Conservation (phyloP, 2,329 filamentous ascomycete genomes). For the Fusarium bulbicola region DNA sequence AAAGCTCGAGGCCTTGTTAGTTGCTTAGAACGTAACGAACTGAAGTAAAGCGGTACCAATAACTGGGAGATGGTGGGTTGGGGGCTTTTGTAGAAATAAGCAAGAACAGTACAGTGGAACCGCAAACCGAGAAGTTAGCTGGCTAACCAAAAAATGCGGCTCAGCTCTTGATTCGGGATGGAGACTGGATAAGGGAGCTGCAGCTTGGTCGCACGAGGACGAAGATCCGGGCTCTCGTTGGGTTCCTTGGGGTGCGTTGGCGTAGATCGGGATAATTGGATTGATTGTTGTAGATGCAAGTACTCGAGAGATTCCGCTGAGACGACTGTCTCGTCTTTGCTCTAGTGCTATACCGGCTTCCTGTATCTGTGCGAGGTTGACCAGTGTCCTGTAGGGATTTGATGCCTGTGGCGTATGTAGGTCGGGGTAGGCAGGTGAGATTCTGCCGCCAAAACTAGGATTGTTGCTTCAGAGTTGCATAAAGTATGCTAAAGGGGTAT, state of each 20-base stretch:
- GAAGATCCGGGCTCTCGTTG: conserved; percentile 29
- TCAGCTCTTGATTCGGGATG: conserved; percentile 32
- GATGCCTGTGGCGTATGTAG: conserved; percentile 31
- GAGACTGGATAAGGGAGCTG: conserved; percentile 28
- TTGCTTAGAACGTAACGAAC: conserved; percentile 17
- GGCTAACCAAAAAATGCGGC: conserved; percentile 37
- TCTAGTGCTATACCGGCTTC: conserved; percentile 21
- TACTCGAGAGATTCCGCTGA: conserved; percentile 11
- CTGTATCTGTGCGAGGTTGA: conserved; percentile 15
- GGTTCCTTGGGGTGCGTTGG: conserved; percentile 34
- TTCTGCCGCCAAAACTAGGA: conserved; percentile 28
- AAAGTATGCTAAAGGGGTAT: conserved; percentile 35
- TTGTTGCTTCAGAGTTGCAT: conserved; percentile 31
- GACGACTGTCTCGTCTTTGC: conserved; percentile 20
- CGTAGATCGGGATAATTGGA: conserved; percentile 27
- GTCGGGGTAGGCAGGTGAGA: conserved; percentile 32
- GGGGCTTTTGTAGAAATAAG: conserved; percentile 41
- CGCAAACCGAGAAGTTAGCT: conserved; percentile 15
- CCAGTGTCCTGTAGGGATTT: conserved; percentile 21
- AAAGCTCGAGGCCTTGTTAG: conserved; percentile 14
- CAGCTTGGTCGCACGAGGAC: conserved; percentile 36
- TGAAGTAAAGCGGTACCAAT: conserved; percentile 19
- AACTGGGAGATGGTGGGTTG: conserved; percentile 34
- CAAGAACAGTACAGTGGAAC: conserved; percentile 8
- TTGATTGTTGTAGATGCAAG: conserved; percentile 20